Evolutionary conservation across 139 green algal genomes (phyloP).

Genomic region (Coelastrella sp.): DNA sequence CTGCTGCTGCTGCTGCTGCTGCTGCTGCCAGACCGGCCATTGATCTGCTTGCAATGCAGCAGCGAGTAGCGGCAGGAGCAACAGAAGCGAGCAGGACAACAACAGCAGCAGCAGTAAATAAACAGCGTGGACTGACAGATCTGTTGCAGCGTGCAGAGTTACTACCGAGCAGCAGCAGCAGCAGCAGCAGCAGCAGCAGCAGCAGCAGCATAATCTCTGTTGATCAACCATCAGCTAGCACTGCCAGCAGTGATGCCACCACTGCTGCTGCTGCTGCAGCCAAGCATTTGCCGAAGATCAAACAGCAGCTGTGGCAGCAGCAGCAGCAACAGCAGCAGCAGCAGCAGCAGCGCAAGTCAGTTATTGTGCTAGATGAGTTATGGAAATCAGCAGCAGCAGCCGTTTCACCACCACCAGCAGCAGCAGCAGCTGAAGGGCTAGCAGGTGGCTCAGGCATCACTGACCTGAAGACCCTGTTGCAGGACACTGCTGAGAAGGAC

Average conservation of each 20-base stretch:
- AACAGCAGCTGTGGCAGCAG: not conserved
- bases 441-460: not conserved
- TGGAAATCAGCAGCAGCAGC: not conserved
- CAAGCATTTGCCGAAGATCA: not conserved
- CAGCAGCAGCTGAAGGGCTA: not conserved
- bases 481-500: not conserved
- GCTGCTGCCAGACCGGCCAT: not conserved
- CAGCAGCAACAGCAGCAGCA: not conserved
- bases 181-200: not conserved
- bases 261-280: not conserved
- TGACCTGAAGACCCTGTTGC: not conserved
- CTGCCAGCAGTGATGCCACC: no score
- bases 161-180: not conserved
- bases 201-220: not conserved
- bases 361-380: not conserved
- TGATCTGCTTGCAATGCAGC: not conserved
- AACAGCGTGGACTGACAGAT: not conserved
- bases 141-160: not conserved
- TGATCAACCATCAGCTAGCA: not conserved
- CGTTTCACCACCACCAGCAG: conserved; percentile 14
- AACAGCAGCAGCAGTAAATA: conserved; percentile 24
- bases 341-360: not conserved
- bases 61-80: conserved; percentile 18
- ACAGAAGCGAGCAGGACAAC: not conserved
- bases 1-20: conserved; percentile 6